Percentiles rank a stretch among this genome's conserved stretches.
Conservation (phyloP, 306 rosid species). For the Glycine latifolia region DNA sequence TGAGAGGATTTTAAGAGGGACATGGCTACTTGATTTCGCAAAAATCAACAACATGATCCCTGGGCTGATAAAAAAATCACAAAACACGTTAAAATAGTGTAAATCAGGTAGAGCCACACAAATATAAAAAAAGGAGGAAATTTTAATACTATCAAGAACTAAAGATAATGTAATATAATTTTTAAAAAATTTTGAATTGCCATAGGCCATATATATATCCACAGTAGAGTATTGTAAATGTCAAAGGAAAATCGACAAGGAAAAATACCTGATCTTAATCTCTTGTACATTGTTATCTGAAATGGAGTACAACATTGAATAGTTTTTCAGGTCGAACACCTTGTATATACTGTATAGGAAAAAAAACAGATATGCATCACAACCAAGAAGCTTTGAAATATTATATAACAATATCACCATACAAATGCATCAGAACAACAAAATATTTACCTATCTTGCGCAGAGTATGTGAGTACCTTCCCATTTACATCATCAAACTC, state of each 20-base stretch:
- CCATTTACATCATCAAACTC: conserved; percentile 99
- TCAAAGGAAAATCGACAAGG: not conserved
- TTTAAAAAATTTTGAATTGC: not conserved
- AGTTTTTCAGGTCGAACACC: conserved; percentile 96
- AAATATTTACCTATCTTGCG: conserved; percentile 76
- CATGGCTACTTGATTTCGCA: conserved; percentile 82
- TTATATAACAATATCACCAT: conserved; percentile 29
- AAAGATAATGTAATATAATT: not conserved
- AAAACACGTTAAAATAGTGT: conserved; percentile 27
- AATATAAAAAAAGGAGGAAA: not conserved
- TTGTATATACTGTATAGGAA: conserved; percentile 74
- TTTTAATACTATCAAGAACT: conserved; percentile 11
- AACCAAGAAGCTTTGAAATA: conserved; percentile 25
- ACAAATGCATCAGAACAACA: not conserved
- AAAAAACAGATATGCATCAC: conserved; percentile 30
- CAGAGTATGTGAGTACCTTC: conserved; percentile 94
- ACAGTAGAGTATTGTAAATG: conserved; percentile 11
- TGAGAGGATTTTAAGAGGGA: conserved; percentile 92
- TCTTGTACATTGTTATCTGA: conserved; percentile 95
- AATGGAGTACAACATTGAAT: conserved; percentile 87
- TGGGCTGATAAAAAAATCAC: conserved; percentile 65
- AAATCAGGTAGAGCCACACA: conserved; percentile 17
- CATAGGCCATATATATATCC: conserved; percentile 10
- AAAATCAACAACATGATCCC: conserved; percentile 94
- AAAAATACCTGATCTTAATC: conserved; percentile 87